Percentiles rank a stretch among this genome's conserved stretches.
Conservation (phyloP, 176 grass and related monocot genomes). For the Eragrostis curvula region DNA sequence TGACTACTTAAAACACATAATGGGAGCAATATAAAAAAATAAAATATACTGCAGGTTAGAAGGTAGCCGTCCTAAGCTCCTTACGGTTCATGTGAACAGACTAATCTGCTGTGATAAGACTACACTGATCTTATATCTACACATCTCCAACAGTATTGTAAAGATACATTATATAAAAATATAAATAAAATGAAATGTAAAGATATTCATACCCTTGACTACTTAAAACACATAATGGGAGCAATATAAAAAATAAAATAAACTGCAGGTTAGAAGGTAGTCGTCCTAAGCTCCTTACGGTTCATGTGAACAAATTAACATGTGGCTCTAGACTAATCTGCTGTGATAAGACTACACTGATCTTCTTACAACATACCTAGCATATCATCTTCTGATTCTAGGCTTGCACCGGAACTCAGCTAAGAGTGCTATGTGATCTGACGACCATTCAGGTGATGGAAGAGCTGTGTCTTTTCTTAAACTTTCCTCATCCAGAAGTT, state of each 20-base stretch:
- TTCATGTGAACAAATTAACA: slow-evolving; percentile 15
- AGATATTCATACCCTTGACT: neutral
- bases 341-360: neutral
- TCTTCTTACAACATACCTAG: slow-evolving; percentile 56
- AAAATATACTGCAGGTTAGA: neutral
- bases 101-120: slow-evolving; percentile 8
- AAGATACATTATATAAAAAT: neutral
- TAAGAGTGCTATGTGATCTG: slow-evolving; percentile 96
- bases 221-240: neutral
- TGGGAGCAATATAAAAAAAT: neutral
- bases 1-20: neutral
- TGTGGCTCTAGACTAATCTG: neutral
- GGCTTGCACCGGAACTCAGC: slow-evolving; percentile 97
- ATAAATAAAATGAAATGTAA: neutral
- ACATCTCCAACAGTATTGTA: too few species aligned
- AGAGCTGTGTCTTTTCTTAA: slow-evolving; percentile 98
- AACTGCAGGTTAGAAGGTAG: neutral
- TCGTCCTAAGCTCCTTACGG: neutral
- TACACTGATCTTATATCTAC: neutral
- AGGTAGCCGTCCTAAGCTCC: neutral
- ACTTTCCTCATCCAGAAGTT: slow-evolving; percentile 96
- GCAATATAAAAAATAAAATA: slow-evolving; percentile 10
- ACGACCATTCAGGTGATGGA: slow-evolving; percentile 98
- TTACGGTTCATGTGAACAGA: neutral
- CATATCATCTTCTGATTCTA: slow-evolving; percentile 74